Evolutionary conservation across 169 alveolate species (phyloP), one percentile per base, ranked within the genome.

Genomic region (Eimeria praecox): DNA sequence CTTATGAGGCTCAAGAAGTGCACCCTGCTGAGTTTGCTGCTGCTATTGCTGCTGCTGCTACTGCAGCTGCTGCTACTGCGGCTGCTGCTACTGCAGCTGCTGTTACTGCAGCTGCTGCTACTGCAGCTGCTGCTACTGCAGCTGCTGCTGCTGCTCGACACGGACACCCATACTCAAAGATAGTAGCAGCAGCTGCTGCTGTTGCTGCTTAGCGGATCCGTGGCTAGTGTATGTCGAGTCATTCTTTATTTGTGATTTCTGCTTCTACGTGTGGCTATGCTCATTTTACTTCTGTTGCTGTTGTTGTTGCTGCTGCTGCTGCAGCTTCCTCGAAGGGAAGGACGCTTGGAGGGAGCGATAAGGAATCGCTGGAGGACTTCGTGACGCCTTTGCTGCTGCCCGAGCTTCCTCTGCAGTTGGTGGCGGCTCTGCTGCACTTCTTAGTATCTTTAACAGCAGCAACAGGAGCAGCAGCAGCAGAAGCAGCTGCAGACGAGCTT

Each of bases 361-460:
- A 40, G 93, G 93, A 86, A 44, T 86, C 93, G 42, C 62, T 86
- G 38, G 93, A 86, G n/a, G 93, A 86, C 12, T 86, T 86, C n/a
- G 93, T 62, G 20, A 64, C 93, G 44, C 93, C 93, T 62, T 82
- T 86, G 27, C 82, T 86, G 82, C 93, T 86, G 16, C 93, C 83
- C 35, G 83, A 86, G 77, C 44, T 86, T 42, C 93, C 93, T 27
- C 80, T 86, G 93, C 93, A 86, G 82, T 71, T 86, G 64, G 75
- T 86, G 35, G 93, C 93, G 24, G 77, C 93, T 18, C 30, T 86
- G 1, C 46, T 86, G 82, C 93, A 42, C 80, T 59, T 86, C 40
- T 44, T 86, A 14, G 93, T 40, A 0, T 86, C 93, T 38, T 64
- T 86, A 10, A 86, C 93, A 6, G 82, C 59, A 38, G 64, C 93